phyloP scores from a whole-genome alignment of 805 yeast species.

The Pichia ethanolica region DNA sequence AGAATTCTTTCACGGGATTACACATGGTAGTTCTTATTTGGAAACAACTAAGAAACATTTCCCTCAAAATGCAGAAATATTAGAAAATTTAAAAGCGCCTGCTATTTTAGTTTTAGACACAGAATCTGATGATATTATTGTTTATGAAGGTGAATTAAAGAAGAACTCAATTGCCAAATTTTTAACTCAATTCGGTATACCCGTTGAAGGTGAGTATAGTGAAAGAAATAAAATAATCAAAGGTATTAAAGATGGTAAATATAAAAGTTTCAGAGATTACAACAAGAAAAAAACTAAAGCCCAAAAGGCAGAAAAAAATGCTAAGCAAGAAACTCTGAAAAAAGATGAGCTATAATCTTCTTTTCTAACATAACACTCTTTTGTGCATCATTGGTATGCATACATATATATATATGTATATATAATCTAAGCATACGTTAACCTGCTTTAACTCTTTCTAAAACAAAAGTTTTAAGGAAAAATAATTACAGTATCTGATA shows the following conservation, averaged over 20 bases:
- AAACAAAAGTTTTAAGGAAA: no score
- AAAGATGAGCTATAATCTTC: slow-evolving; percentile 16
- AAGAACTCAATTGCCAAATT: slow-evolving; percentile 28
- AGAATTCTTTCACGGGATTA: slow-evolving; percentile 39
- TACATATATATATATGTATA: no score
- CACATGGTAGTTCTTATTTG: slow-evolving; percentile 20
- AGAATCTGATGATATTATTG: slow-evolving; percentile 12
- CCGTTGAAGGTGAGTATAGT: slow-evolving; percentile 31
- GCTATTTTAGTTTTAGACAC: slow-evolving; percentile 18
- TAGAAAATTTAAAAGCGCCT: slow-evolving; percentile 17
- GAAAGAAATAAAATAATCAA: slow-evolving; percentile 17
- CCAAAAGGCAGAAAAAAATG: slow-evolving; percentile 5
- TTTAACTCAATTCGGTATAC: slow-evolving; percentile 24
- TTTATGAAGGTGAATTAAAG: slow-evolving; percentile 21
- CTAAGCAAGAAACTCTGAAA: neutral
- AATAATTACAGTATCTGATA: no score
- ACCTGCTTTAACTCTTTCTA: no score
- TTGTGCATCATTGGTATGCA: no score
- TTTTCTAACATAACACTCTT: neutral
- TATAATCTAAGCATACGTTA: no score
- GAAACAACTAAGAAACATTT: slow-evolving; percentile 10
- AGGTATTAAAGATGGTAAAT: slow-evolving; percentile 17
- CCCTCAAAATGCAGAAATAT: slow-evolving; percentile 3
- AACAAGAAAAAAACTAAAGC: slow-evolving; percentile 19
- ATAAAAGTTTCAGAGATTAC: slow-evolving; percentile 18